Percentiles rank a stretch among this genome's conserved stretches.
Conservation (phyloP, 495 filamentous ascomycete genomes). For the Podospora bellae-mahoneyi region DNA sequence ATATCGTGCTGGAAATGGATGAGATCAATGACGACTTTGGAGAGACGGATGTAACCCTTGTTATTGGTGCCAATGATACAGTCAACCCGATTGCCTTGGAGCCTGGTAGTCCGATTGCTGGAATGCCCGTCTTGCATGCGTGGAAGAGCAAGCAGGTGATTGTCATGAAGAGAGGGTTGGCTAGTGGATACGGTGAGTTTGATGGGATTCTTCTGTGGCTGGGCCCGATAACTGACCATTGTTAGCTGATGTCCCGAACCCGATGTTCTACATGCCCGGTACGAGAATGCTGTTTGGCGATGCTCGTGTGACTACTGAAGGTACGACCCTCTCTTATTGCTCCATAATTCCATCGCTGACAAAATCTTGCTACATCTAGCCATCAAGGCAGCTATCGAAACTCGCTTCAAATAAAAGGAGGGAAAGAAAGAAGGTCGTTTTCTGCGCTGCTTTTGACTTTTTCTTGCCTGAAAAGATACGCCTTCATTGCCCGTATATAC, state of each 20-base stretch:
- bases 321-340: conserved; percentile 34
- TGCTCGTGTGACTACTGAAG: conserved; percentile 75
- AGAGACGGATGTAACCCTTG: conserved; percentile 77
- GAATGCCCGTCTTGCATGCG: conserved; percentile 81
- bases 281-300: conserved; percentile 85
- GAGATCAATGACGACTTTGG: conserved; percentile 86
- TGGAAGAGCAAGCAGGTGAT: conserved; percentile 89
- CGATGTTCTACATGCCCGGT: conserved; percentile 82
- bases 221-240: not conserved
- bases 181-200: conserved; percentile 68
- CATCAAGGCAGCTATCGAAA: conserved; percentile 52
- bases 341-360: not conserved
- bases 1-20: conserved; percentile 85
- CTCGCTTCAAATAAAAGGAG: conserved; percentile 35
- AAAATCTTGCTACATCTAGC: conserved; percentile 32
- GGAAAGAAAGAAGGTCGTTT: not conserved
- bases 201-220: not conserved
- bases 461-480: not conserved
- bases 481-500: not conserved
- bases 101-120: conserved; percentile 71
- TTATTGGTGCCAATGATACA: conserved; percentile 83
- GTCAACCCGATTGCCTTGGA: conserved; percentile 82
- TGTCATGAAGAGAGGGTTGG: conserved; percentile 82
- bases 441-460: not conserved
- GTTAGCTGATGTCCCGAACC: conserved; percentile 74